A percentile compares a stretch with the other conserved stretches of the same genome.
Conservation (phyloP, 306 rosid genomes). For the Sphenostylis stenocarpa region DNA sequence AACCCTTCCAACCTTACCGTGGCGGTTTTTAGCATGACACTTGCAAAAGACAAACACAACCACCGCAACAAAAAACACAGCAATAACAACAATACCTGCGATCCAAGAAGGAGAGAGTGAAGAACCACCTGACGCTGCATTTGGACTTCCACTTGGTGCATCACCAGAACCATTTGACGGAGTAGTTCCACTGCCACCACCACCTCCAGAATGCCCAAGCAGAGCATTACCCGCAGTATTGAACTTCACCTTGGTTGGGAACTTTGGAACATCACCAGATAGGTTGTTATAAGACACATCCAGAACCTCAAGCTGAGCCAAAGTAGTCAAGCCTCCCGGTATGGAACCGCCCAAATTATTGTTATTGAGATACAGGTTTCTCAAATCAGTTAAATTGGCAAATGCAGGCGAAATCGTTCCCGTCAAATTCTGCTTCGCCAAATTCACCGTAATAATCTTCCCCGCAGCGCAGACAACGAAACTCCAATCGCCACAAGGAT, state of each 20-base stretch:
- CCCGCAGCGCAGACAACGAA: constrained; percentile 41
- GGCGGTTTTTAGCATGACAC: constrained; percentile 53
- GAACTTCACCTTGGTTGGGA: constrained; percentile 48
- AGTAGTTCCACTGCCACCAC: constrained; percentile 41
- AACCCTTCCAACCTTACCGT: constrained; percentile 58
- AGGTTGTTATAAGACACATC: constrained; percentile 70
- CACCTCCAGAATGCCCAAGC: constrained; percentile 51
- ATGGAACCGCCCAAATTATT: constrained; percentile 62
- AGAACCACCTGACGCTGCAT: not conserved
- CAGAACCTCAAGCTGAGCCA: constrained; percentile 52
- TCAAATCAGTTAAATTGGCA: constrained; percentile 56
- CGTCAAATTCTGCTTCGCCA: constrained; percentile 38
- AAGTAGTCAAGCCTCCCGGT: constrained; percentile 44
- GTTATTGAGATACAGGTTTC: constrained; percentile 40
- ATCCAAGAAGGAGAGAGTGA: not conserved
- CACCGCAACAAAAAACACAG: constrained; percentile 33
- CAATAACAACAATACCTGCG: not conserved
- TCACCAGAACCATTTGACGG: not conserved
- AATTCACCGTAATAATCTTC: constrained; percentile 45
- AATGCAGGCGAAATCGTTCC: constrained; percentile 76
- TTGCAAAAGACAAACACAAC: constrained; percentile 64
- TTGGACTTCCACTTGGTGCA: constrained; percentile 6
- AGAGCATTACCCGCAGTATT: constrained; percentile 47
- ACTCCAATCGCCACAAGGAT: constrained; percentile 52
- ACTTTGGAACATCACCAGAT: constrained; percentile 57